phyloP scores from a whole-genome alignment of 1,284 basidiomycete species.

The Vanrija sp. region DNA sequence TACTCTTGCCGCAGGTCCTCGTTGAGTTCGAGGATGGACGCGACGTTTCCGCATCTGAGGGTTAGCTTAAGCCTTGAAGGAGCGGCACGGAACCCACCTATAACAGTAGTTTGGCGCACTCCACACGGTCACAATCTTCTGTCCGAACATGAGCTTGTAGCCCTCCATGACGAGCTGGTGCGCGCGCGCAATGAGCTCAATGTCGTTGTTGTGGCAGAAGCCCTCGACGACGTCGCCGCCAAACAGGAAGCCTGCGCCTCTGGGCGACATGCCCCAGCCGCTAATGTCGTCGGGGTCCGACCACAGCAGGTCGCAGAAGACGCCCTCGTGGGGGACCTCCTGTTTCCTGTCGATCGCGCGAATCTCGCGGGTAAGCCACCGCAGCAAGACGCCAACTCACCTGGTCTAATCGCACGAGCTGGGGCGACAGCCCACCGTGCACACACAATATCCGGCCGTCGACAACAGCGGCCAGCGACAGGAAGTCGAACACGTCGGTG shows the following conservation, averaged over 20 bases:
- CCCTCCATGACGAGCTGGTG: constrained; percentile 99
- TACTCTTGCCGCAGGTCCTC: constrained; percentile 89
- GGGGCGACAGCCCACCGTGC: constrained; percentile 89
- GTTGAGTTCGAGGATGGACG: constrained; percentile 85
- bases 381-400: constrained; percentile 51
- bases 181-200: constrained; percentile 92
- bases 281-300: constrained; percentile 95
- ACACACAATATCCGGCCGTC: constrained; percentile 91
- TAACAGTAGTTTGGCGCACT: constrained; percentile 99
- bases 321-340: constrained; percentile 98
- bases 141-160: constrained; percentile 97
- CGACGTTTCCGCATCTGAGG: constrained; percentile 83
- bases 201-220: constrained; percentile 86
- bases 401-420: constrained; percentile 78
- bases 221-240: constrained; percentile 85
- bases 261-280: constrained; percentile 94
- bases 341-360: constrained; percentile 93
- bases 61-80: constrained; percentile 2
- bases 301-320: constrained; percentile 98
- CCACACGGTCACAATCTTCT: constrained; percentile 96
- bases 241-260: constrained; percentile 93
- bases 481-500: constrained; percentile 97
- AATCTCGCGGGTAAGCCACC: constrained; percentile 59
- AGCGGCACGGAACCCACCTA: constrained; percentile 55
- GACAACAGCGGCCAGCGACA: constrained; percentile 88